Evolutionary conservation across 352 stramenopile genomes (phyloP).

Genomic region (Thalassiosira hispida): DNA sequence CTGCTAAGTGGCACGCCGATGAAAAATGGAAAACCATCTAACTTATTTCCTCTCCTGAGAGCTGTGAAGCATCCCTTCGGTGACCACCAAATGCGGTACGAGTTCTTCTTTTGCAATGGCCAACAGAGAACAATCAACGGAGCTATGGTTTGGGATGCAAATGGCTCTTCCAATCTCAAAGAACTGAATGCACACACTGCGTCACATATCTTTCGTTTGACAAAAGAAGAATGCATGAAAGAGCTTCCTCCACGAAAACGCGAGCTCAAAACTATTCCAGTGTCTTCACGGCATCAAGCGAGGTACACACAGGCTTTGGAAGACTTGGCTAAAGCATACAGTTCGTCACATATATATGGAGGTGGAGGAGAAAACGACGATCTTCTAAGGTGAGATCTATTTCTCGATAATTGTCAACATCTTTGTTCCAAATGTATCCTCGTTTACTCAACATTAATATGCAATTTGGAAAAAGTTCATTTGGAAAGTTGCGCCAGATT

Average conservation of each 20-base stretch:
- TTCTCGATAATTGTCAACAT: no score
- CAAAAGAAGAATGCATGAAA: slow-evolving; percentile 80
- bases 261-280: slow-evolving; percentile 62
- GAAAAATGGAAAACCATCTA: slow-evolving; percentile 83
- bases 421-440: no score
- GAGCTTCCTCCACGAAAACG: slow-evolving; percentile 70
- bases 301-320: slow-evolving; percentile 67
- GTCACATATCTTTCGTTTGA: slow-evolving; percentile 78
- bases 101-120: slow-evolving; percentile 79
- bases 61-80: slow-evolving; percentile 79
- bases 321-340: slow-evolving; percentile 55
- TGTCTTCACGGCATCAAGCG: slow-evolving; percentile 61
- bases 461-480: no score
- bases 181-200: slow-evolving; percentile 67
- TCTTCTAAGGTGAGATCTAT: no score
- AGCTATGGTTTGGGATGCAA: slow-evolving; percentile 65
- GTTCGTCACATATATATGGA: slow-evolving; percentile 3
- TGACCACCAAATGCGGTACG: slow-evolving; percentile 69
- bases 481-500: slow-evolving; percentile 60
- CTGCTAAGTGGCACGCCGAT: slow-evolving; percentile 81
- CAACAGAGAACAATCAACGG: slow-evolving; percentile 51
- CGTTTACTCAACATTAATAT: no score
- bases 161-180: slow-evolving; percentile 75
- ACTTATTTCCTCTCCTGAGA: slow-evolving; percentile 81
- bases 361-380: slow-evolving; percentile 40